Evolutionary conservation across 2,329 filamentous ascomycete genomes (phyloP), one percentile per base, ranked within the genome.

Genomic region (Cercospora sp.): DNA sequence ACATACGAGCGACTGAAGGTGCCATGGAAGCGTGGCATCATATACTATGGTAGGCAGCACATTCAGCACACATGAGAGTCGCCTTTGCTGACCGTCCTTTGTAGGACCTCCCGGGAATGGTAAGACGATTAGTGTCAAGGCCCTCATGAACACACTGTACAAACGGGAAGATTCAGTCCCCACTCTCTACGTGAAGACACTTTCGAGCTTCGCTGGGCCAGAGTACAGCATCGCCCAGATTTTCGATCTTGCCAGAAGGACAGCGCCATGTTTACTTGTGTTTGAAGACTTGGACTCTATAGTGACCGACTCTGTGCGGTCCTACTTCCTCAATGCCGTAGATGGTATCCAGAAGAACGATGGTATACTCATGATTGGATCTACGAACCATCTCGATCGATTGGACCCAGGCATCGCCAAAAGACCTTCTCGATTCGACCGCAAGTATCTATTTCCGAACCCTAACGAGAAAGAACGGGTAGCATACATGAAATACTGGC

Each of bases 201-300:
- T 84, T 2, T 69, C 69, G 8, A 73, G 73, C 63, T 89, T 78
- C 66, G 74, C 72, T 8, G 89, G 88, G 0, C 88, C 88, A 0
- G 87, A 90, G 72, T 82, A 80, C 69, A 78, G 83, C 74, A 84
- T 90, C 65, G 78, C 79, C 23, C 65, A 78, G 18, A 86, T 90
- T 63, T 90, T 90, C 73, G 64, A 68, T 20, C 87, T 87, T 69
- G 90, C 90, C 0, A 81, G 90, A 23, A 81, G 85, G 70, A 84
- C 85, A 68, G 87, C 90, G 0, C 90, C 90, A 0, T 91, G 89
- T 79, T 86, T 90, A 69, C 84, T 92, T 3, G 87, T 92, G 48
- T 90, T 92, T 67, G 90, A 92, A 76, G 90, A 92, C 70, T 83
- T 92, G 5, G 90, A 92, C 75, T 88, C 86, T 8, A 84, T 91